These are phyloP conservation scores for Coniferiporia weirii DNA, from an alignment of 1,284 basidiomycete genomes.

Conservation along the genomic window DNA sequence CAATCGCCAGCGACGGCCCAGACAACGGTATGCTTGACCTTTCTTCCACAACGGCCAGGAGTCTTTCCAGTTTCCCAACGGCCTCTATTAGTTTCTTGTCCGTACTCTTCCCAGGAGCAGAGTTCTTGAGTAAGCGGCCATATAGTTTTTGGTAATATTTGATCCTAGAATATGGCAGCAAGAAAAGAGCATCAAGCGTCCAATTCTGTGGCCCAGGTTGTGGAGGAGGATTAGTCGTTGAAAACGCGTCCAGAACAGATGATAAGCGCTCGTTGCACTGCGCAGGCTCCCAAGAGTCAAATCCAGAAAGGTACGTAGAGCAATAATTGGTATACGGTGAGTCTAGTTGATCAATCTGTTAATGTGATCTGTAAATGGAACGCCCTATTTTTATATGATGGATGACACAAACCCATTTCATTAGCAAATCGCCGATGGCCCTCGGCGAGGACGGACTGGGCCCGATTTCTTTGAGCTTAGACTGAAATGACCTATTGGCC, in stretches of 20 bases:
- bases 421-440: conserved; percentile 90
- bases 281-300: conserved; percentile 81
- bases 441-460: conserved; percentile 92
- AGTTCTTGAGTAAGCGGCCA: conserved; percentile 80
- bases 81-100: conserved; percentile 79
- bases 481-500: conserved; percentile 77
- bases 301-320: conserved; percentile 68
- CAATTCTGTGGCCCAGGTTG: conserved; percentile 46
- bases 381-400: conserved; percentile 17
- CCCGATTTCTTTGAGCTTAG: conserved; percentile 89
- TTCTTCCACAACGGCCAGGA: conserved; percentile 66
- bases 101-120: conserved; percentile 84
- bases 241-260: conserved; percentile 67
- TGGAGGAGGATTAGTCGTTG: conserved; percentile 52
- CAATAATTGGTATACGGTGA: conserved; percentile 83
- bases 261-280: conserved; percentile 69
- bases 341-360: conserved; percentile 85
- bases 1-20: conserved; percentile 25
- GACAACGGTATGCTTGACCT: conserved; percentile 37
- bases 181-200: conserved; percentile 86
- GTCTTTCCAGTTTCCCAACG: conserved; percentile 73
- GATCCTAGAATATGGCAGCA: conserved; percentile 79
- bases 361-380: conserved; percentile 14
- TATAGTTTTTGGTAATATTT: conserved; percentile 95
- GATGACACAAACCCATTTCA: conserved; percentile 73